Percentiles rank a stretch among this genome's conserved stretches.
phyloP scores from a whole-genome alignment of 495 filamentous ascomycete species.

The Aspergillus panamensis region DNA sequence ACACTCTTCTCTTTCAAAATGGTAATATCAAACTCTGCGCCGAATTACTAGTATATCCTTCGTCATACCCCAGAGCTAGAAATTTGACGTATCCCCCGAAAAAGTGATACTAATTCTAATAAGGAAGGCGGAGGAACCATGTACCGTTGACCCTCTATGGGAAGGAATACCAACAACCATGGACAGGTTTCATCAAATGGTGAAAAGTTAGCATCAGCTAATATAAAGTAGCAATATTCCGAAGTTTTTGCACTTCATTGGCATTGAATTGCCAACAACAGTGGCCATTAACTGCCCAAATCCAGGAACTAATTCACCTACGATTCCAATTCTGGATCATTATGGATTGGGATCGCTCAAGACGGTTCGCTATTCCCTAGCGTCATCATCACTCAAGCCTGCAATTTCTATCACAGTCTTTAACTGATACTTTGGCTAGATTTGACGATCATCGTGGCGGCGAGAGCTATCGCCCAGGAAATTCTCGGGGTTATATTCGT shows the following conservation, averaged over 20 bases:
- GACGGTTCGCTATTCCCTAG: slow-evolving; percentile 37
- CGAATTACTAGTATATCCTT: too few relatives aligned
- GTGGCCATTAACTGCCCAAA: background rate
- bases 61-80: too few relatives aligned
- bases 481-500: slow-evolving; percentile 38
- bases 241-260: background rate
- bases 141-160: too few relatives aligned
- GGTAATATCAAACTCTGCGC: too few relatives aligned
- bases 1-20: too few relatives aligned
- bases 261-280: background rate
- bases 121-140: too few relatives aligned
- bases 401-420: slow-evolving; percentile 4
- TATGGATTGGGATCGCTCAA: slow-evolving; percentile 51
- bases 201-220: too few relatives aligned
- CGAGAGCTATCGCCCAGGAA: slow-evolving; percentile 51
- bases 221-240: too few relatives aligned
- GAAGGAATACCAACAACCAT: too few relatives aligned
- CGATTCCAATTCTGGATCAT: background rate
- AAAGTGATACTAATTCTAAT: too few relatives aligned
- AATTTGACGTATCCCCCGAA: too few relatives aligned
- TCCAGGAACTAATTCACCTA: background rate
- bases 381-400: background rate
- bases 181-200: too few relatives aligned
- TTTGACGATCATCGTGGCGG: slow-evolving; percentile 54
- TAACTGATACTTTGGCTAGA: slow-evolving; percentile 24